Conservation (phyloP, 257 asterid species). For the Solanum lignicaule region DNA sequence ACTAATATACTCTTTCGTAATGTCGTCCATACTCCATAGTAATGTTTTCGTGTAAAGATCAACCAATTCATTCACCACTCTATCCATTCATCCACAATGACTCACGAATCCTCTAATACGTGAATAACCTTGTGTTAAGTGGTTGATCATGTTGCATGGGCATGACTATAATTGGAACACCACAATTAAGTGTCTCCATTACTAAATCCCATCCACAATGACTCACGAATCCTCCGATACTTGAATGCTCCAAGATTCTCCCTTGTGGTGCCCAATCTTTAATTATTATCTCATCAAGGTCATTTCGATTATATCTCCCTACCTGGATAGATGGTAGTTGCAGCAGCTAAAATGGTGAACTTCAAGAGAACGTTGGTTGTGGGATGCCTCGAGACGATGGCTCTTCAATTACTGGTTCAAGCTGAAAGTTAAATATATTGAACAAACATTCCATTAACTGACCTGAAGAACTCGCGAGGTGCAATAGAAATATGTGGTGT, state of each 20-base stretch:
- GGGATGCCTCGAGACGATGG: not conserved
- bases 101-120: no score
- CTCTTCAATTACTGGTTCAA: not conserved
- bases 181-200: slow-evolving; percentile 31
- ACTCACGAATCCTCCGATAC: slow-evolving; percentile 29
- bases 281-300: not conserved
- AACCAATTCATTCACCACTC: no score
- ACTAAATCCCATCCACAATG: slow-evolving; percentile 67
- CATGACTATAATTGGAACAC: slow-evolving; percentile 43
- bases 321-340: not conserved
- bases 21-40: no score
- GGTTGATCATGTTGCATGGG: slow-evolving; percentile 69
- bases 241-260: slow-evolving; percentile 29
- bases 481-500: not conserved
- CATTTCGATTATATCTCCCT: not conserved
- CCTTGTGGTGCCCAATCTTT: slow-evolving; percentile 42
- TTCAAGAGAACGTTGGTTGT: not conserved
- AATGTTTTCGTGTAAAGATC: no score
- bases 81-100: not conserved
- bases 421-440: not conserved
- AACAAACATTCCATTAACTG: not conserved
- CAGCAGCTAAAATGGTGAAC: not conserved
- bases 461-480: not conserved
- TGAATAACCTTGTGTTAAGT: slow-evolving; percentile 35
- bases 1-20: no score